phyloP scores from a whole-genome alignment of 2,329 filamentous ascomycete genomes.

The Diaporthe destruens region DNA sequence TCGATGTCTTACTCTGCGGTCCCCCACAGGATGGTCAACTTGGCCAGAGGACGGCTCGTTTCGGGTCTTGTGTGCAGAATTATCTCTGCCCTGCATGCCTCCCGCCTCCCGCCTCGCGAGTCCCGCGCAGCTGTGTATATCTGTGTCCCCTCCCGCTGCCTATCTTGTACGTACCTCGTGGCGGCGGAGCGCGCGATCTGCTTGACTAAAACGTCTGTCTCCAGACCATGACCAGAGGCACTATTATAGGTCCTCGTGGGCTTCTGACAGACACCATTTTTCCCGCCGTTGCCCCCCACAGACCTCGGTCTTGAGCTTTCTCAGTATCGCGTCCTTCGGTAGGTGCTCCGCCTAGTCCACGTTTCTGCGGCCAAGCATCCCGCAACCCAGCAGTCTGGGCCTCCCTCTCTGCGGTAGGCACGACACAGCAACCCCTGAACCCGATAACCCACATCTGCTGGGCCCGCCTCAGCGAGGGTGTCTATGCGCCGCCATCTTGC shows the following conservation, averaged over 20 bases:
- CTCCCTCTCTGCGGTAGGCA: slow-evolving; percentile 14
- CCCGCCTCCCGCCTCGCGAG: not conserved
- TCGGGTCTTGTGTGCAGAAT: slow-evolving; percentile 25
- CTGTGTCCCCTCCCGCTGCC: slow-evolving; percentile 14
- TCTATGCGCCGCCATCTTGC: slow-evolving; percentile 1
- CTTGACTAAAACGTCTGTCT: slow-evolving; percentile 15
- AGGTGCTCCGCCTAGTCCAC: slow-evolving; percentile 36
- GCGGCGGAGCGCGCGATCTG: slow-evolving; percentile 17
- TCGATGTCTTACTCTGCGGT: slow-evolving; percentile 40
- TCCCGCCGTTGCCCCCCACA: slow-evolving; percentile 35
- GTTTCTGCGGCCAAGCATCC: not conserved
- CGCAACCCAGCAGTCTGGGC: slow-evolving; percentile 20
- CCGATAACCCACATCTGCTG: slow-evolving; percentile 11
- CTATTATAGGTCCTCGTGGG: slow-evolving; percentile 20
- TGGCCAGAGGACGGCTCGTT: slow-evolving; percentile 24
- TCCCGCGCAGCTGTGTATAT: slow-evolving; percentile 17
- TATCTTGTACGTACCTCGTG: not conserved
- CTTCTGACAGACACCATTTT: slow-evolving; percentile 21
- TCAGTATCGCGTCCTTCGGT: slow-evolving; percentile 32
- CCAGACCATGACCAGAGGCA: slow-evolving; percentile 16
- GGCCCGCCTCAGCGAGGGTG: slow-evolving; percentile 10
- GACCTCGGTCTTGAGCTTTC: slow-evolving; percentile 34
- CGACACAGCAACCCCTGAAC: slow-evolving; percentile 5
- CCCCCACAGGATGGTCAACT: slow-evolving; percentile 33
- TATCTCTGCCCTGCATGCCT: slow-evolving; percentile 17